Evolutionary conservation across 2,329 filamentous ascomycete species (phyloP).

Genomic region (Dothidotthia symphoricarpi): DNA sequence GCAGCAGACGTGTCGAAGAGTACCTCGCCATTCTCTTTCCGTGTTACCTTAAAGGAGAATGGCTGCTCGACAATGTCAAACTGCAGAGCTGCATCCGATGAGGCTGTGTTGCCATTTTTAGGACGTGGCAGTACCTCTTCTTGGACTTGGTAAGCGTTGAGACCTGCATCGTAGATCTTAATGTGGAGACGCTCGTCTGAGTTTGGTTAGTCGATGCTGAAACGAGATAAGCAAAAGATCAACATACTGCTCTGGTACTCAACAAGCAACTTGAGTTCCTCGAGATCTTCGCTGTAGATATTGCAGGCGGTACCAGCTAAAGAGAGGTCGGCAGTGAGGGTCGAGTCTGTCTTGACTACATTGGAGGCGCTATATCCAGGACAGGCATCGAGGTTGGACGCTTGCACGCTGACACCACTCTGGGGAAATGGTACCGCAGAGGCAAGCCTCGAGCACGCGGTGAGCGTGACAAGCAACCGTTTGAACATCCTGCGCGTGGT

Average conservation of each 20-base stretch:
- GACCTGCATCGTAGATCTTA: slow-evolving; percentile 68
- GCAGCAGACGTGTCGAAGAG: slow-evolving; percentile 69
- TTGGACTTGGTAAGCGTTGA: slow-evolving; percentile 72
- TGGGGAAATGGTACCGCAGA: slow-evolving; percentile 18
- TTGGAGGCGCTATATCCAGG: slow-evolving; percentile 68
- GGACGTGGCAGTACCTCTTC: slow-evolving; percentile 66
- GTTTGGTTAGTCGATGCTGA: slow-evolving; percentile 10
- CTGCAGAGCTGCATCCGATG: slow-evolving; percentile 48
- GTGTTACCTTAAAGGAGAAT: slow-evolving; percentile 66
- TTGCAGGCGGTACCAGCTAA: slow-evolving; percentile 67
- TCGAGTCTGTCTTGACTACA: slow-evolving; percentile 52
- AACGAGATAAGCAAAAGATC: background rate
- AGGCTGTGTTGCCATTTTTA: slow-evolving; percentile 33
- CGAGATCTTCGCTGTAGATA: slow-evolving; percentile 58
- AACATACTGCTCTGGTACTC: slow-evolving; percentile 59
- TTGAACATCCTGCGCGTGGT: slow-evolving; percentile 17
- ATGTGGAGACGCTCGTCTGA: slow-evolving; percentile 69
- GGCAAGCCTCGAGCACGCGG: slow-evolving; percentile 13
- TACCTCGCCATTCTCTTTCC: slow-evolving; percentile 57
- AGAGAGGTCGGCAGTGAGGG: slow-evolving; percentile 66
- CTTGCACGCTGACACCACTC: slow-evolving; percentile 6
- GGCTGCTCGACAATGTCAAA: slow-evolving; percentile 58
- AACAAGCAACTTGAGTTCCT: slow-evolving; percentile 57
- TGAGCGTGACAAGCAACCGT: slow-evolving; percentile 17
- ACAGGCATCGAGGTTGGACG: slow-evolving; percentile 52